These are phyloP conservation scores for Sapria himalayana DNA, from an alignment of 345 rosid species.

Conservation along the genomic window DNA sequence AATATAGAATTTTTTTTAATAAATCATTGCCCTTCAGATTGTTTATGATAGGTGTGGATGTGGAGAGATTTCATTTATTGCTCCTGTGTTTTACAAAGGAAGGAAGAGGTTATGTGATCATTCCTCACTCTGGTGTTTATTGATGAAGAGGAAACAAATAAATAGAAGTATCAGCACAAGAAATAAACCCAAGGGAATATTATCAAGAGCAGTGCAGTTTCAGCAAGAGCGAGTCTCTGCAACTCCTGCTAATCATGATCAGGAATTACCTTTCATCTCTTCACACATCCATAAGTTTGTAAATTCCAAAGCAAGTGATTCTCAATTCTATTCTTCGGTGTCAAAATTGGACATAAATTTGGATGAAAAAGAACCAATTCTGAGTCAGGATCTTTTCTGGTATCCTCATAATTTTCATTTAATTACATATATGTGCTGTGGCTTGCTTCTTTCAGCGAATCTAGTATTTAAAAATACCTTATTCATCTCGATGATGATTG, in stretches of 20 bases:
- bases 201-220: constrained; percentile 4
- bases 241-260: constrained; percentile 6
- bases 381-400: constrained; percentile 19
- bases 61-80: no score
- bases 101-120: no score
- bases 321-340: neutral
- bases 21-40: no score
- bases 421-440: no score
- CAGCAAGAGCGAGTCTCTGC: constrained; percentile 6
- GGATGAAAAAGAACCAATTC: constrained; percentile 12
- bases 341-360: constrained; percentile 2
- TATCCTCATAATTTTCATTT: no score
- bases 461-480: neutral
- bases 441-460: neutral
- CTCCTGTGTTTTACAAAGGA: no score
- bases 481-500: no score
- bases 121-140: neutral
- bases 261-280: neutral
- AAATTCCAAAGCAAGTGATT: constrained; percentile 8
- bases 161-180: constrained; percentile 5
- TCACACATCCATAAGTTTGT: constrained; percentile 10
- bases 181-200: constrained; percentile 9
- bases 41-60: no score
- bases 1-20: no score
- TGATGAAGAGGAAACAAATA: constrained; percentile 8